A percentile compares a stretch with the other conserved stretches of the same genome.
Evolutionary conservation across 164 flowering plant genomes (phyloP).

Genomic region (Aristolochia contorta): DNA sequence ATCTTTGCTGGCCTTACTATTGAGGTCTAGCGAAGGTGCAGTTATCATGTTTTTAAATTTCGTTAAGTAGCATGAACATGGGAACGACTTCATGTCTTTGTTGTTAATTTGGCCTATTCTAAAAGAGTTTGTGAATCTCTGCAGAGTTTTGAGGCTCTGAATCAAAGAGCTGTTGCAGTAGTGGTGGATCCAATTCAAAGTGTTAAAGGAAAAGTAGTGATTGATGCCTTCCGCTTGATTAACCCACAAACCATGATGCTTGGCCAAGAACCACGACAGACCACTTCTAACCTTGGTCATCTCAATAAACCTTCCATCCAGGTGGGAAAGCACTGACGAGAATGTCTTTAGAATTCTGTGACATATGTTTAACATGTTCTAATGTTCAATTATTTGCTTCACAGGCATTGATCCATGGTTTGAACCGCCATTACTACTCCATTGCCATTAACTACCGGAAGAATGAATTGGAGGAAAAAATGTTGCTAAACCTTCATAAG

Average conservation of each 20-base stretch:
- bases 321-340: constrained; percentile 9
- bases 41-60: too few relatives aligned
- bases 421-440: constrained; percentile 94
- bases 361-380: background rate
- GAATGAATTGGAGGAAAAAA: constrained; percentile 63
- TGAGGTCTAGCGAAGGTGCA: background rate
- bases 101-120: too few relatives aligned
- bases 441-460: constrained; percentile 94
- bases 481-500: constrained; percentile 75
- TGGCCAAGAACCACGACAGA: constrained; percentile 96
- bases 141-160: constrained; percentile 77
- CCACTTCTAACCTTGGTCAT: constrained; percentile 76
- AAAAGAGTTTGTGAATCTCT: constrained; percentile 1
- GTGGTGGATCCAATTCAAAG: constrained; percentile 64
- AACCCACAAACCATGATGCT: constrained; percentile 93
- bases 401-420: constrained; percentile 90
- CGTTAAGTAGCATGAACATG: too few relatives aligned
- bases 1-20: too few relatives aligned
- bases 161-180: constrained; percentile 30
- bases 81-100: too few relatives aligned
- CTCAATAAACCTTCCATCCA: constrained; percentile 33
- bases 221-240: constrained; percentile 87
- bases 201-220: constrained; percentile 95
- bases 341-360: background rate
- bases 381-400: background rate